A percentile compares a stretch with the other conserved stretches of the same genome.
These are phyloP conservation scores for Aureobasidium melanogenum DNA, from an alignment of 2,329 filamentous ascomycete species.

Conservation along the genomic window DNA sequence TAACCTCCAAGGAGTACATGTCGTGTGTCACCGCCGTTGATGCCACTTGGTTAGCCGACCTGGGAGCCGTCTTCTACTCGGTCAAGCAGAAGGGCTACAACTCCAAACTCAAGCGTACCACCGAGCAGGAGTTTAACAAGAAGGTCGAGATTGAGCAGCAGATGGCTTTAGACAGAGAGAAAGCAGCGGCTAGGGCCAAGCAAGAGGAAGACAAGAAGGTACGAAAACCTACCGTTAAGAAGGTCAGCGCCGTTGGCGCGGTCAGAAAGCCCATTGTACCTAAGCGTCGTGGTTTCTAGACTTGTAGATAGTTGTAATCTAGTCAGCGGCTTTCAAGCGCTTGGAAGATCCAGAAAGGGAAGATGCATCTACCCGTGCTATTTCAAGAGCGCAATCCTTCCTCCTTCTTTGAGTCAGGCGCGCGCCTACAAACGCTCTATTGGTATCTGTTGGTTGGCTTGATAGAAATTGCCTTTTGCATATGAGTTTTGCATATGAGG, in stretches of 20 bases:
- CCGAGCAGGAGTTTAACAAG: constrained; percentile 83
- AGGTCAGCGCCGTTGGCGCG: constrained; percentile 16
- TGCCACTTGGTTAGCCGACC: constrained; percentile 91
- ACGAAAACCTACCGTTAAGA: constrained; percentile 24
- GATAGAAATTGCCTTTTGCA: neutral
- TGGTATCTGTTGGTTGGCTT: neutral
- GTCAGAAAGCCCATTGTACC: constrained; percentile 13
- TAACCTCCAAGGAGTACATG: constrained; percentile 97
- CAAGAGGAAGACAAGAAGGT: constrained; percentile 26
- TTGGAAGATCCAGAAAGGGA: neutral
- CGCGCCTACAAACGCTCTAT: neutral
- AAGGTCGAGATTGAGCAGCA: constrained; percentile 89
- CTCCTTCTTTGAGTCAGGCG: neutral
- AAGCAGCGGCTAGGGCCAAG: constrained; percentile 47
- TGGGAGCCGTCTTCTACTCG: constrained; percentile 94
- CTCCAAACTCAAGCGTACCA: constrained; percentile 72
- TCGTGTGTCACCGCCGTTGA: constrained; percentile 93
- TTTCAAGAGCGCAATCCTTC: neutral
- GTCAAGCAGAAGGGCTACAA: constrained; percentile 97
- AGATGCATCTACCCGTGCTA: neutral
- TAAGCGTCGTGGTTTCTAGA: constrained; percentile 14
- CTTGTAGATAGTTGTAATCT: neutral
- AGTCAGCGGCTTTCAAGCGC: neutral
- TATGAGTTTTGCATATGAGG: neutral
- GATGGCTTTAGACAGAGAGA: constrained; percentile 77